A percentile compares a stretch with the other conserved stretches of the same genome.
Conservation (phyloP, 768 basidiomycete genomes). For the Amanita rimosa region DNA sequence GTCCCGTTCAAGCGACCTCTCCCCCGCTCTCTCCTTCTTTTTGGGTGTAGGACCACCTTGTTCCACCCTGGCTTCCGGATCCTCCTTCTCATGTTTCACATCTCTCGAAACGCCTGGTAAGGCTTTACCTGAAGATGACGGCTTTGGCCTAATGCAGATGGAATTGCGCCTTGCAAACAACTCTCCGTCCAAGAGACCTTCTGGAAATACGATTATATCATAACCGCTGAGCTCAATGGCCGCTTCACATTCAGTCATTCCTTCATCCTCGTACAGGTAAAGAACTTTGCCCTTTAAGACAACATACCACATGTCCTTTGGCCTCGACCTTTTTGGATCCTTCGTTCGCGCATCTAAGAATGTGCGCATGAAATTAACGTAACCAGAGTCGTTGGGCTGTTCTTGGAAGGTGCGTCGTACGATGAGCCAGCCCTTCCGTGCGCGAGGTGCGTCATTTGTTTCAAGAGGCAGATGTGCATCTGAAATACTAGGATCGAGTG, state of each 20-base stretch:
- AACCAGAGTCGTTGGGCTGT: conserved; percentile 46
- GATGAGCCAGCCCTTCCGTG: conserved; percentile 76
- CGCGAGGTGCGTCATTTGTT: conserved; percentile 46
- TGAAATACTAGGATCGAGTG: conserved; percentile 5
- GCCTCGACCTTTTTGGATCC: conserved; percentile 72
- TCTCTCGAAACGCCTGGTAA: conserved; percentile 44
- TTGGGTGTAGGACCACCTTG: conserved; percentile 13
- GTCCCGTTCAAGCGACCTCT: conserved; percentile 22
- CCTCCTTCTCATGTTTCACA: conserved; percentile 29
- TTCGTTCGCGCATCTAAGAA: conserved; percentile 76
- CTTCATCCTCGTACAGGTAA: conserved; percentile 91
- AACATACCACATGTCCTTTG: conserved; percentile 90
- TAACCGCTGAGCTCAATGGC: conserved; percentile 81
- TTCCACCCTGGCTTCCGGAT: conserved; percentile 19
- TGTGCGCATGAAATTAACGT: conserved; percentile 70
- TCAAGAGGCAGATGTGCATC: conserved; percentile 17
- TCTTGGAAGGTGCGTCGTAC: conserved; percentile 75
- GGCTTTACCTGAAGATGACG: conserved; percentile 17
- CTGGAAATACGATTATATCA: conserved; percentile 65
- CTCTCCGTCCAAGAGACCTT: conserved; percentile 74
- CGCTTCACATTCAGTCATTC: conserved; percentile 81
- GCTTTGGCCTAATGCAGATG: conserved; percentile 60
- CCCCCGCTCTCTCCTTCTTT: conserved; percentile 27
- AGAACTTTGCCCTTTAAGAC: conserved; percentile 86
- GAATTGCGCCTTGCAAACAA: conserved; percentile 86